Evolutionary conservation across 495 filamentous ascomycete genomes (phyloP), one percentile per base, ranked within the genome.

Genomic region (Thermothielavioides terrestris): DNA sequence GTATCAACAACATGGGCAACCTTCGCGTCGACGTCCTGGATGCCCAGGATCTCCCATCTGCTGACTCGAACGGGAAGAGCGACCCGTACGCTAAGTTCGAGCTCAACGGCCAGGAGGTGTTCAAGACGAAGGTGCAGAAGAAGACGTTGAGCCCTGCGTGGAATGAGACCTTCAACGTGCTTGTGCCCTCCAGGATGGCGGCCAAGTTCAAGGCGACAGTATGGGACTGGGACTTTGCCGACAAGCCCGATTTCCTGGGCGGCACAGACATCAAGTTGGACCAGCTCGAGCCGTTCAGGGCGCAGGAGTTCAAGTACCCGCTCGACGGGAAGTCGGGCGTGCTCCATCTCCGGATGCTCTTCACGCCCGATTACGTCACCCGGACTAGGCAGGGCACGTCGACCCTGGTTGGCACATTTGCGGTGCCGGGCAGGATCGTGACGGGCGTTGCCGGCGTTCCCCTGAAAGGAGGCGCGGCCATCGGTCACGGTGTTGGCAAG

Each of bases 1-100:
- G 87, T 64, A 95, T 97, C 74, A 97, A 94, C 77, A 99, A 99
- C 68, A 90, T 92, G 83, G 92, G 92, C 47, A 87, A 78, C 43
- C 79, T 99, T 26, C 84, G 88, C 9, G 85, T 97, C 39, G 88
- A 96, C 53, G 74, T 97, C n/a, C 68, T 95, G 41, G 88, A 94
- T 62, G 92, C 85, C 18, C 75, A 81, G 22, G 83, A 96, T 53
- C 80, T 99, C 18, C 92, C 92, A 8, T 78, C 91, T 10, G 89
- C 88, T 40, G 92, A 99, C 61, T 83, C 90, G 25, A 99, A 97
- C 63, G 92, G 92, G 34, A 94, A 82, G 75, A 94, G 88, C 60
- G 92, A 99, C 58, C 92, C 92, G 4, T 99, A 87, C 72, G 94
- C 87, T 76, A 94, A 92, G 57, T 97, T 99, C 66, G 79, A 83